Percentiles rank a stretch among this genome's conserved stretches.
These are phyloP conservation scores for Aphanoascus verrucosus DNA, from an alignment of 2,329 filamentous ascomycete species.

Conservation along the genomic window DNA sequence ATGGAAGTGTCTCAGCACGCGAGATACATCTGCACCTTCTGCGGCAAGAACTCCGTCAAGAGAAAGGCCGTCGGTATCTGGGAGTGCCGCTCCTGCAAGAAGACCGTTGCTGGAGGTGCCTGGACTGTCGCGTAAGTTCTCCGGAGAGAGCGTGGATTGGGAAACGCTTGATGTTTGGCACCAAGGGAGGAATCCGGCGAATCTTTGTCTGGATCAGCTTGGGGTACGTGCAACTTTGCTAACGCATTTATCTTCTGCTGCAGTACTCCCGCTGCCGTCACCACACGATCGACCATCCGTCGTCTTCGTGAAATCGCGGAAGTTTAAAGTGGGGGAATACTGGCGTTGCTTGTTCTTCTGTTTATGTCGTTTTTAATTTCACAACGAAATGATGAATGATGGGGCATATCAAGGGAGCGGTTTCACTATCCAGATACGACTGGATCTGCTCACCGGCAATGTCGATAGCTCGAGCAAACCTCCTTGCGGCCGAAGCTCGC, in stretches of 20 bases:
- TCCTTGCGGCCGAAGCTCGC: conserved; percentile 14
- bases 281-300: conserved; percentile 91
- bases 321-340: conserved; percentile 52
- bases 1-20: conserved; percentile 99
- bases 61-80: conserved; percentile 88
- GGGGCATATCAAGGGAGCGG: conserved; percentile 22
- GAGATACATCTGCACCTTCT: conserved; percentile 96
- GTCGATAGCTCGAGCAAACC: conserved; percentile 18
- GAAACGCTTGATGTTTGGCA: background rate
- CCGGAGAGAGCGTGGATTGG: background rate
- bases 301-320: conserved; percentile 95
- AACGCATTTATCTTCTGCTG: conserved; percentile 10
- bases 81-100: conserved; percentile 92
- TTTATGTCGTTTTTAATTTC: conserved; percentile 13
- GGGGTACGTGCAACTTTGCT: background rate
- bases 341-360: conserved; percentile 14
- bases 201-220: background rate
- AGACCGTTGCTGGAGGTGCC: conserved; percentile 85
- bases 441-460: conserved; percentile 25
- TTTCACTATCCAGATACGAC: conserved; percentile 23
- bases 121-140: conserved; percentile 88
- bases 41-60: conserved; percentile 91
- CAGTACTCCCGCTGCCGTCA: conserved; percentile 84
- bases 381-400: conserved; percentile 14
- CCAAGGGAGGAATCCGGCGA: background rate